Conservation (phyloP, 164 flowering plant species). For the Vitis amurensis region DNA sequence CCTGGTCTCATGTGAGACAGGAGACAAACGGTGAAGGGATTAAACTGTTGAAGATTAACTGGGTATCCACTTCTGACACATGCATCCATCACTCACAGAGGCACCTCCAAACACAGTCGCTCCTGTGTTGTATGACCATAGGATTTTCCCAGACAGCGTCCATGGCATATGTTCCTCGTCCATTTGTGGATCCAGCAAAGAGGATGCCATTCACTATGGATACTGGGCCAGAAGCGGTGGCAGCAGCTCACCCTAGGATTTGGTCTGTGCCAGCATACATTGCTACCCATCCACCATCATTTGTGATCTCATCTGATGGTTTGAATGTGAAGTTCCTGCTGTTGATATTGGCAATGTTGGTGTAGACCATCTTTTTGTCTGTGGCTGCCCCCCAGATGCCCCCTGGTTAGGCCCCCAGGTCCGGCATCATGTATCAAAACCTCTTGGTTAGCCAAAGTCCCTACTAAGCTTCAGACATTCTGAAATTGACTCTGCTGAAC, state of each 20-base stretch:
- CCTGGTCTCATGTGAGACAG: slow-evolving; percentile 2
- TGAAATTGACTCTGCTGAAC: too few species aligned
- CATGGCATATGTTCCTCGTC: slow-evolving; percentile 40
- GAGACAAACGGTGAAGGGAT: slow-evolving; percentile 29
- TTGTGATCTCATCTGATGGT: slow-evolving; percentile 29
- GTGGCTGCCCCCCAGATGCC: slow-evolving; percentile 53
- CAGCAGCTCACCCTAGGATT: slow-evolving; percentile 35
- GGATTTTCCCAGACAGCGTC: slow-evolving; percentile 30
- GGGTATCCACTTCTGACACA: slow-evolving; percentile 36
- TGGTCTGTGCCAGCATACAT: slow-evolving; percentile 35
- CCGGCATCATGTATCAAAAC: slow-evolving; percentile 31
- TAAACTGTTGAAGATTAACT: slow-evolving; percentile 7
- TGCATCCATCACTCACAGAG: slow-evolving; percentile 42
- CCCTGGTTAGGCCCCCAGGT: slow-evolving; percentile 39
- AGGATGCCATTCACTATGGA: slow-evolving; percentile 35
- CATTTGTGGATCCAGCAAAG: slow-evolving; percentile 32
- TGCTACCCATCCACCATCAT: slow-evolving; percentile 45
- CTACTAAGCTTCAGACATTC: too few species aligned
- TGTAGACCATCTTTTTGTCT: slow-evolving; percentile 33
- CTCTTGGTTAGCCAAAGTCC: neutral
- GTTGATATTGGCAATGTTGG: slow-evolving; percentile 41
- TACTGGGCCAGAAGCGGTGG: slow-evolving; percentile 27
- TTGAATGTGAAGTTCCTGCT: slow-evolving; percentile 26
- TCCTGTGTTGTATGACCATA: slow-evolving; percentile 45
- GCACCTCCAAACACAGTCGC: slow-evolving; percentile 36